These are phyloP conservation scores for Globisporangium okanoganense DNA, from an alignment of 352 stramenopile species.

Conservation along the genomic window DNA sequence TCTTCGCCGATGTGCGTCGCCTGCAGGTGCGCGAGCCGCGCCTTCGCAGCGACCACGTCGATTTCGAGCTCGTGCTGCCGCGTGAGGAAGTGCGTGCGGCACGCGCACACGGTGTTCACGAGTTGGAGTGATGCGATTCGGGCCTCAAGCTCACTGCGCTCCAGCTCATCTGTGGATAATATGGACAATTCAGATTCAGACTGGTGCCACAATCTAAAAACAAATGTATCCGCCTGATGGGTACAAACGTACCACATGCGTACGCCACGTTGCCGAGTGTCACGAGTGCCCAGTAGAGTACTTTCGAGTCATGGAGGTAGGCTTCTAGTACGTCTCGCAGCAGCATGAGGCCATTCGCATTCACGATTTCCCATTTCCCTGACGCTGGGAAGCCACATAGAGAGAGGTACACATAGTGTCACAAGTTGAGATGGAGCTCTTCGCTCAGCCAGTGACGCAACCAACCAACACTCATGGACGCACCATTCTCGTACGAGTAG, in stretches of 20 bases:
- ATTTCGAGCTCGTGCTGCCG: slow-evolving; percentile 45
- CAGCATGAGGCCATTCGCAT: slow-evolving; percentile 30
- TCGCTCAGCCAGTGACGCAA: not conserved
- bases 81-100: slow-evolving; percentile 41
- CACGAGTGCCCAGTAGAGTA: slow-evolving; percentile 59
- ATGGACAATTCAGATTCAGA: not conserved
- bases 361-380: slow-evolving; percentile 39
- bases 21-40: slow-evolving; percentile 31
- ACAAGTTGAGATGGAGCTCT: not conserved
- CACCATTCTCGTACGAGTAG: slow-evolving; percentile 58
- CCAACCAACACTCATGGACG: slow-evolving; percentile 8
- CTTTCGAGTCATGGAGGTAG: slow-evolving; percentile 28
- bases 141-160: slow-evolving; percentile 22
- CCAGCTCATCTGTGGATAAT: not conserved
- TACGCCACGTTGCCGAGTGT: slow-evolving; percentile 55
- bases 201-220: not conserved
- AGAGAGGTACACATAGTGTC: not conserved
- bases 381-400: slow-evolving; percentile 11
- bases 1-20: slow-evolving; percentile 56
- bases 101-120: slow-evolving; percentile 36
- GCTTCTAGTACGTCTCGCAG: slow-evolving; percentile 33
- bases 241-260: slow-evolving; percentile 13
- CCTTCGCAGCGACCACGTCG: slow-evolving; percentile 25
- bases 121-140: slow-evolving; percentile 22
- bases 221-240: not conserved